Conservation (phyloP, 2,329 filamentous ascomycete species). For the Blastomyces gilchristii region DNA sequence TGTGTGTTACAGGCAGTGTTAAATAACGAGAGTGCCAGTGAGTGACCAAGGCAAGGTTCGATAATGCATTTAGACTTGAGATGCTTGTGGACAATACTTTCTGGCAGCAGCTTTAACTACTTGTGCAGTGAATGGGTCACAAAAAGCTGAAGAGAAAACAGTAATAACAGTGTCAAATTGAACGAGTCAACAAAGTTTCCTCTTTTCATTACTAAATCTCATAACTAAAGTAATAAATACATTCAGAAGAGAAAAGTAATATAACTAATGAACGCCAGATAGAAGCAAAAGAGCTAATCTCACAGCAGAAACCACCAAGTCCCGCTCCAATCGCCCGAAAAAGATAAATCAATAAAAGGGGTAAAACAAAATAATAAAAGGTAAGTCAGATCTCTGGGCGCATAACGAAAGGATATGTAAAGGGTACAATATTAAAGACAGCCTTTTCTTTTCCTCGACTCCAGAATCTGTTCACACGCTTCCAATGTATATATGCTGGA, state of each 20-base stretch:
- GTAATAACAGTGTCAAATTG: no score
- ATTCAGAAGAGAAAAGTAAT: neutral
- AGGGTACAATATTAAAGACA: neutral
- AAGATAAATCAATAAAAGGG: neutral
- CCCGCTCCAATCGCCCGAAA: neutral
- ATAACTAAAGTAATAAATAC: neutral
- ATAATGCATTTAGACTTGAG: no score
- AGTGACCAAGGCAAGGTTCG: neutral
- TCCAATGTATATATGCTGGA: neutral
- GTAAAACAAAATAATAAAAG: neutral
- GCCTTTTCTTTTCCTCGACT: neutral
- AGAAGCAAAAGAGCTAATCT: neutral
- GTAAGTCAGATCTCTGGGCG: neutral
- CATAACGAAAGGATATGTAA: neutral
- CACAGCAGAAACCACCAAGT: neutral
- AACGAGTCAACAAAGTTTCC: neutral
- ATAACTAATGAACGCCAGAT: neutral
- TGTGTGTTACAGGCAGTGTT: neutral
- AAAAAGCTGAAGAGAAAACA: no score
- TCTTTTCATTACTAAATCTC: neutral
- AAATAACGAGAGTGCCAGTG: neutral
- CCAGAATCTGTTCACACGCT: neutral
- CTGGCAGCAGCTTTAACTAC: no score
- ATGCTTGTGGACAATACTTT: no score
- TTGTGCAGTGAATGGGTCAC: no score